A percentile compares a stretch with the other conserved stretches of the same genome.
These are phyloP conservation scores for Penicillium daleae DNA, from an alignment of 495 filamentous ascomycete species.

Conservation along the genomic window DNA sequence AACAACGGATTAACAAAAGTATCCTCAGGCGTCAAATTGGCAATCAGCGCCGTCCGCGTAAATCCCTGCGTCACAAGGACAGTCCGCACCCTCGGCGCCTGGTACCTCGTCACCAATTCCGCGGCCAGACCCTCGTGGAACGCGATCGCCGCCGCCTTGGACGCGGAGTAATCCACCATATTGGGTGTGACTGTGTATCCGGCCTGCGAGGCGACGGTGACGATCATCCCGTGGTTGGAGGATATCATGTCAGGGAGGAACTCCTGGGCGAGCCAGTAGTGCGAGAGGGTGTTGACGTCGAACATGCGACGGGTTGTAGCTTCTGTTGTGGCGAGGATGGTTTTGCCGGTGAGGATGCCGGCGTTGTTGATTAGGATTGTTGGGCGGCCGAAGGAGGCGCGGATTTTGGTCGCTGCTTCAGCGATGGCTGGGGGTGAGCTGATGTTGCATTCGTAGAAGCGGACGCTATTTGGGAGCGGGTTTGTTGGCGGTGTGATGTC, in stretches of 20 bases:
- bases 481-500: conserved; percentile 67
- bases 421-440: conserved; percentile 55
- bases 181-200: conserved; percentile 61
- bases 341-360: conserved; percentile 63
- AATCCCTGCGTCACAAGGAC: conserved; percentile 68
- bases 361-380: conserved; percentile 80
- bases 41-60: conserved; percentile 63
- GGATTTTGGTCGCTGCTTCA: conserved; percentile 51
- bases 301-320: conserved; percentile 65
- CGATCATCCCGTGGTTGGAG: conserved; percentile 72
- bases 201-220: conserved; percentile 70
- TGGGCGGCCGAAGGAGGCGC: conserved; percentile 60
- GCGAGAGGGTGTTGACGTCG: conserved; percentile 71
- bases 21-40: conserved; percentile 58
- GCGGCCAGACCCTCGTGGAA: conserved; percentile 73
- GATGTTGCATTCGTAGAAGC: conserved; percentile 69
- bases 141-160: conserved; percentile 66
- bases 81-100: conserved; percentile 66
- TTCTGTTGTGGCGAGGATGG: conserved; percentile 60
- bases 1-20: conserved; percentile 59
- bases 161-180: conserved; percentile 70
- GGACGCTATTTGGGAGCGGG: conserved; percentile 54
- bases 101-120: conserved; percentile 63
- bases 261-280: conserved; percentile 65
- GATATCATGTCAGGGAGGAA: conserved; percentile 70